phyloP scores from a whole-genome alignment of 768 basidiomycete genomes.

The Xerocomus spinulosus region DNA sequence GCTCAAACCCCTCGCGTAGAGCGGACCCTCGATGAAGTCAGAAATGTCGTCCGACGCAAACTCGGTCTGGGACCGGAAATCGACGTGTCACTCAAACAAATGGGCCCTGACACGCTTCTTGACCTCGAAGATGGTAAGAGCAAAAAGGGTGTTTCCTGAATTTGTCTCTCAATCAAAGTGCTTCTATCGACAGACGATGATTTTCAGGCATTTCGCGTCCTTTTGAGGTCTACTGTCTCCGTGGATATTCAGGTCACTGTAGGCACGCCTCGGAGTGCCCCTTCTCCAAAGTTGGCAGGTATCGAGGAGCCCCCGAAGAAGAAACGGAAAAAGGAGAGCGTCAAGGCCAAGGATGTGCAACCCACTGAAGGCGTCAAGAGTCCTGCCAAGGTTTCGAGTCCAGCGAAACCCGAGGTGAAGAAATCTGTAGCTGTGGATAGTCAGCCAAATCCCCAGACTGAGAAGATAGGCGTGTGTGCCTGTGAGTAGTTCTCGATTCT shows the following conservation, averaged over 20 bases:
- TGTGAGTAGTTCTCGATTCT: slow-evolving; percentile 10
- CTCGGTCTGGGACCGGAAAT: slow-evolving; percentile 43
- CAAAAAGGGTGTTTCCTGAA: neutral
- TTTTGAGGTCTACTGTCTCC: slow-evolving; percentile 35
- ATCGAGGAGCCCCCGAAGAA: slow-evolving; percentile 16
- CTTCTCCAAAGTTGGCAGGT: neutral
- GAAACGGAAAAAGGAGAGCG: slow-evolving; percentile 8
- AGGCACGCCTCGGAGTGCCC: neutral
- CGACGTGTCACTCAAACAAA: slow-evolving; percentile 42
- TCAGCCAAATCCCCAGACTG: too few relatives aligned
- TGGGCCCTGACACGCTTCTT: slow-evolving; percentile 49
- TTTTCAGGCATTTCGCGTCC: slow-evolving; percentile 64
- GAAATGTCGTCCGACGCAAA: slow-evolving; percentile 56
- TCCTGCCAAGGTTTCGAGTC: slow-evolving; percentile 6
- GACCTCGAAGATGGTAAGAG: slow-evolving; percentile 72
- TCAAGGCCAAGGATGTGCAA: slow-evolving; percentile 5
- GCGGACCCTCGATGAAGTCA: slow-evolving; percentile 53
- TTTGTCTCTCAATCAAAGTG: neutral
- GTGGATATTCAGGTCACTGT: slow-evolving; percentile 38
- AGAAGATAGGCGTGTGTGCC: slow-evolving; percentile 8
- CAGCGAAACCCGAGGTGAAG: slow-evolving; percentile 1
- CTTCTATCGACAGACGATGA: slow-evolving; percentile 55
- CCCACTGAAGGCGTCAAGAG: neutral
- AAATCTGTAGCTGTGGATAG: slow-evolving; percentile 5
- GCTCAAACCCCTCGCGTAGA: slow-evolving; percentile 38